Base-by-base conservation (phyloP, 176 grass and related monocot genomes). In the Alloteropsis semialata region DNA sequence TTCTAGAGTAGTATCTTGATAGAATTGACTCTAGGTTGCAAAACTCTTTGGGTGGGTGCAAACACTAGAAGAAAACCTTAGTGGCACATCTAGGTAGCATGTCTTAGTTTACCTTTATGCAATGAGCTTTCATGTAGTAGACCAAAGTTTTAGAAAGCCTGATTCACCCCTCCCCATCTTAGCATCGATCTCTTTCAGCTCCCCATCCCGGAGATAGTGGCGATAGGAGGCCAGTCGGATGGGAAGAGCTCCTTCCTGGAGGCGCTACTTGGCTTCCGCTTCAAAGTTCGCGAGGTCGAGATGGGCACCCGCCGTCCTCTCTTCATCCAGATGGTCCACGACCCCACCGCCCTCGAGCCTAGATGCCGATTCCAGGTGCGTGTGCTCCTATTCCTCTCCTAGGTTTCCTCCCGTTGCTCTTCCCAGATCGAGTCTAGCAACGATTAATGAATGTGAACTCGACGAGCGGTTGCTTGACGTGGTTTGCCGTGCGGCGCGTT, bases 281-380 rank as follows among this genome's bases (percentile, higher is more conserved):
- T 99, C 87, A 99, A 99, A 80, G 88, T 96, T 75, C 81, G 91
- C n/a, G 93, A 99, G 87, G 97, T 99, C 25, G 97, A 99, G 89
- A 99, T 96, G 97, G 93, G 97, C 34, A 99, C 97, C 32, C 89
- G 93, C 67, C 81, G 93, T 60, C 97, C 97, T 62, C 97, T 99
- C 56, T 87, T 99, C 14, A 93, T 99, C 74, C 97, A 94, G 89
- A 99, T 99, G 97, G 91, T 96, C 46, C 91, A 96, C 83, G 91
- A 99, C 75, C 89, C 89, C 21, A 81, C 93, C 36, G 89, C 97
- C 63, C 91, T 94, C 74, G 93, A 99, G n/a, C 97, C 97, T 27
- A 84, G 93, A 3, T 96, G 97, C 64, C 92, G 93, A 54, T 99
- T 99, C 90, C 97, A 96, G 91, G 97, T 99, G 33, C 32, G 42